Evolutionary conservation across 345 rosid species (phyloP), one percentile per base, ranked within the genome.

Genomic region (Anacardium occidentale): DNA sequence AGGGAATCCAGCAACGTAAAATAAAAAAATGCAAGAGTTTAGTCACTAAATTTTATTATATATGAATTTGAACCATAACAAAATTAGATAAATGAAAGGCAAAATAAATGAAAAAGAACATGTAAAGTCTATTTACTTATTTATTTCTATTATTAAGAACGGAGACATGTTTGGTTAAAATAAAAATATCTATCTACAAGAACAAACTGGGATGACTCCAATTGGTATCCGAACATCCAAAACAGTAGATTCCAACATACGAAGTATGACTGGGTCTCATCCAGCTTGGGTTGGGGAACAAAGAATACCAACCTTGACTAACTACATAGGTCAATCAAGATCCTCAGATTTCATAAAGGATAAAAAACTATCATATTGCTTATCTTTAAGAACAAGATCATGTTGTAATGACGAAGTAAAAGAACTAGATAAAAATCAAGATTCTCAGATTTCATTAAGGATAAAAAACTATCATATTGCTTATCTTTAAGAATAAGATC

Each of bases 141-240:
- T 34, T 0, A 37, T 37, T 37, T 5, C 7, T 37, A 37, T 37
- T 37, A 5, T 6, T 37, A 45, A 40, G 62, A 8, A 42, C 13
- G 21, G 5, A 14, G 40, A 57, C 45, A 11, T 9, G 26, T 58
- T 56, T 44, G 44, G 22, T 29, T 12, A 44, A 45, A 59, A 45
- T 12, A 37, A 5, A n/a, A 7, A 0, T 37, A 37, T 37, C 42
- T 37, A 37, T 37, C 42, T 37, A 37, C 42, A 37, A 37, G 42
- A 1, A 37, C 42, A 37, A 37, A 37, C 42, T 5, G 42, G 42
- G 42, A 6, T 6, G 42, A 37, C 51, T 13, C 12, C 53, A 72
- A 62, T 24, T 37, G 62, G 14, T 40, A 47, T 61, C 69, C 17
- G 24, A 29, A 68, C 17, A 47, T 70, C 60, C 57, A 47, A 70